Evolutionary conservation across 2,329 filamentous ascomycete species (phyloP), one percentile per base, ranked within the genome.

Genomic region (Colletotrichum truncatum): DNA sequence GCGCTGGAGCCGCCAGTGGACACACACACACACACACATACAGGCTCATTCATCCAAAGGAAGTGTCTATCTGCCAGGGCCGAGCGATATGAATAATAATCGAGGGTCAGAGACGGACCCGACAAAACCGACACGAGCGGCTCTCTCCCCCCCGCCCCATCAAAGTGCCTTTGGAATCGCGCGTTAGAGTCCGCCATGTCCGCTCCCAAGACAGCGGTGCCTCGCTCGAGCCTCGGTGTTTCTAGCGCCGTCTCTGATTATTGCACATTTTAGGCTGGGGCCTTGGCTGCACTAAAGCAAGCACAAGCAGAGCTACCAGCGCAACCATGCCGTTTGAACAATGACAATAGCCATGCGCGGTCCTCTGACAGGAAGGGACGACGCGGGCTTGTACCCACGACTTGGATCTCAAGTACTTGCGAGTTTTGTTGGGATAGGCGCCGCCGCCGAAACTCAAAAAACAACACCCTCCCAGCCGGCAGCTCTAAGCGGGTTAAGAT

Each of bases 381-480:
- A n/a, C n/a, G n/a, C n/a, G 48, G 9, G 14, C 32, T 38, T 30
- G 26, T 23, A 11, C 62, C 39, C 62, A 34, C 45, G 32, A 25
- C 23, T 32, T 4, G 30, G 34, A n/a, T n/a, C n/a, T n/a, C n/a
- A n/a, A n/a, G n/a, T 21, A 25, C 26, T 39, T 26, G 18, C 21
- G 18, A 61, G 32, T 56, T n/a, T n/a, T 63, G 57, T 62, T 56
- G 63, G 43, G 49, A 49, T 32, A 41, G 63, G n/a, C n/a, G n/a
- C n/a, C 49, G 49, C 36, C 16, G 43, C 63, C 36, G 49, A 55
- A 62, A 64, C 34, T 51, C 63, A 51, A 63, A 63, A 12, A n/a
- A n/a, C n/a, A n/a, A n/a, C n/a, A n/a, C n/a, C 30, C 53, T 30
- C 36, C 39, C 45, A 53, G 43, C 45, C 45, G 36, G 59, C 9